Evolutionary conservation across 306 rosid genomes (phyloP), one percentile per base, ranked within the genome.

Genomic region (Luffa acutangula): DNA sequence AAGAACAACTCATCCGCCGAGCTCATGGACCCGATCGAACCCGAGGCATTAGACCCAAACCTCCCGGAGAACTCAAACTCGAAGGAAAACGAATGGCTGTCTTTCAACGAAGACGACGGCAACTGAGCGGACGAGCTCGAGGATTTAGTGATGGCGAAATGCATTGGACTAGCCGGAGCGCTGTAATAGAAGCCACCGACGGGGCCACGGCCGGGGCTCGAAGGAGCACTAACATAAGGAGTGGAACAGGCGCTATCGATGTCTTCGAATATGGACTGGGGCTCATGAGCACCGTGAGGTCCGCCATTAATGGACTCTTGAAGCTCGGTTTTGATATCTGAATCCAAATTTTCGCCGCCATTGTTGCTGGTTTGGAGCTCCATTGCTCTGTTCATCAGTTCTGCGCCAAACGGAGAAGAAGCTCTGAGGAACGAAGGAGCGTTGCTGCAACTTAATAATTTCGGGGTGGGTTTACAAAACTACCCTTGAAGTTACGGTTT

Each of bases 161-260:
- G 99, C 90, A 91, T 85, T 67, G 99, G 99, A 60, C 99, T 93
- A 0, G 97, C 93, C 9, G 99, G 99, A 3, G 98, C 98, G 5
- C 99, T 96, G 89, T 96, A 96, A 82, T 85, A 93, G 63, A 93
- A 91, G 4, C 97, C 96, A 9, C 87, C 14, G 2, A 81, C 80
- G 9, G 89, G 84, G 11, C 86, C 88, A 0, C 93, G 92, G 49
- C 96, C 97, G 6, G 98, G 99, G 58, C 99, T 96, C 3, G 99
- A 96, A 10, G 99, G 97, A 0, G 98, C 98, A 53, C 98, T 91
- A 10, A 96, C 97, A 84, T 90, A 96, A 12, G 99, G 99, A 9
- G 98, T 96, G 46, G 99, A 96, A 65, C 97, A 96, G 34, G 81
- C 87, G 78, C 99, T 96, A 48, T 96, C 98, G 0, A 84, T 34